Conservation (phyloP, 371 early-diverging fungal species). For the Lichtheimia corymbifera region DNA sequence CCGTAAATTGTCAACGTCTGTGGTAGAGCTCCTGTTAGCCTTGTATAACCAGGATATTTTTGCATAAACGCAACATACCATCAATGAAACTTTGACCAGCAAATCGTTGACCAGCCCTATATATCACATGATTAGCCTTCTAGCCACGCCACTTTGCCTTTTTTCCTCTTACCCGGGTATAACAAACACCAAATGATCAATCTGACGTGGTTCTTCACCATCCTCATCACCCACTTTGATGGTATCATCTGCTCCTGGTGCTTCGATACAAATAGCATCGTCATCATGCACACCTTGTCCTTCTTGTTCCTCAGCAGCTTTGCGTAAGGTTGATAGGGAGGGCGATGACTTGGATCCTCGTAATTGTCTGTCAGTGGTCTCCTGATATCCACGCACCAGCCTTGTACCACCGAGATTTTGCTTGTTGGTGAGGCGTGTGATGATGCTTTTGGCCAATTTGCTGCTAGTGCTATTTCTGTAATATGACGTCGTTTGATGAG, state of each 20-base stretch:
- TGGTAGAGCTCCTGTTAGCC: not conserved
- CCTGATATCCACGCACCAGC: slow-evolving; percentile 74
- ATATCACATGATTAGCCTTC: not conserved
- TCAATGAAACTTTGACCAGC: slow-evolving; percentile 75
- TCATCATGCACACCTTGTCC: not conserved
- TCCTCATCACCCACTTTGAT: slow-evolving; percentile 27
- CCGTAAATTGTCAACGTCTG: slow-evolving; percentile 73
- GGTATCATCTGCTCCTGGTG: slow-evolving; percentile 51
- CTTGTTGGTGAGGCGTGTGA: slow-evolving; percentile 65
- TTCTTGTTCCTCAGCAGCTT: not conserved
- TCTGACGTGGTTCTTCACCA: slow-evolving; percentile 60
- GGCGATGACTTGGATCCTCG: slow-evolving; percentile 11
- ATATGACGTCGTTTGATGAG: not conserved
- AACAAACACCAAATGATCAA: slow-evolving; percentile 78
- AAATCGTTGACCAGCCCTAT: slow-evolving; percentile 78
- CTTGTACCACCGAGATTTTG: slow-evolving; percentile 69
- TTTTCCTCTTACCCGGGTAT: slow-evolving; percentile 66
- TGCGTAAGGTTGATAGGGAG: slow-evolving; percentile 1
- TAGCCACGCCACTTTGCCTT: not conserved
- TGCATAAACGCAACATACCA: slow-evolving; percentile 39
- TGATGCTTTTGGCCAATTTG: slow-evolving; percentile 75
- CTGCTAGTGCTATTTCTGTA: slow-evolving; percentile 46
- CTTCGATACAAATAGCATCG: slow-evolving; percentile 22
- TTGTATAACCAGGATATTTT: not conserved
- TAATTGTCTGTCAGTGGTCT: slow-evolving; percentile 54